These are phyloP conservation scores for Patellifolia procumbens DNA, from an alignment of 179 eudicot species.

Conservation along the genomic window DNA sequence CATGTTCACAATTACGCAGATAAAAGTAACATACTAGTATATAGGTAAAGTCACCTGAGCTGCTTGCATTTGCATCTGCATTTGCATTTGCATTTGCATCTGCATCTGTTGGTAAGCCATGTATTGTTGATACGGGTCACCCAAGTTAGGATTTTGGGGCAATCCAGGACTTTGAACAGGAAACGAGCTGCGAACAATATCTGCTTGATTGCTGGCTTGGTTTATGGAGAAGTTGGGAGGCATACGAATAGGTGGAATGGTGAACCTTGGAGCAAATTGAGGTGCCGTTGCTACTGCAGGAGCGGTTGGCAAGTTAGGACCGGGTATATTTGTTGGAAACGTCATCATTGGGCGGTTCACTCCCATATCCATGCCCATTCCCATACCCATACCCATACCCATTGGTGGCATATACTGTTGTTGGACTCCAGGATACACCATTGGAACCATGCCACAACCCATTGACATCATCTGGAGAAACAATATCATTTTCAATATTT, in stretches of 20 bases:
- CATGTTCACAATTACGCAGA: background rate
- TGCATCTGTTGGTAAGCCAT: slow-evolving; percentile 58
- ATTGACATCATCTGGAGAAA: slow-evolving; percentile 73
- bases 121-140: slow-evolving; percentile 72
- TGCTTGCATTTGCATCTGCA: slow-evolving; percentile 26
- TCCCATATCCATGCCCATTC: slow-evolving; percentile 55
- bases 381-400: slow-evolving; percentile 40
- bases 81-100: slow-evolving; percentile 36
- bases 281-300: slow-evolving; percentile 42
- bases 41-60: slow-evolving; percentile 11
- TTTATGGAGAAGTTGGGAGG: slow-evolving; percentile 42
- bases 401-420: slow-evolving; percentile 72
- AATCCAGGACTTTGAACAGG: slow-evolving; percentile 34
- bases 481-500: background rate
- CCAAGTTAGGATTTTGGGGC: slow-evolving; percentile 39
- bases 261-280: slow-evolving; percentile 47
- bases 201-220: slow-evolving; percentile 38
- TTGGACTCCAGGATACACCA: slow-evolving; percentile 82
- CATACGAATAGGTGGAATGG: slow-evolving; percentile 47
- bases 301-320: slow-evolving; percentile 39
- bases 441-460: slow-evolving; percentile 78
- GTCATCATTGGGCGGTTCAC: slow-evolving; percentile 63
- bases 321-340: slow-evolving; percentile 47
- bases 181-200: slow-evolving; percentile 27
- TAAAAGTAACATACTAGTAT: background rate